A percentile compares a stretch with the other conserved stretches of the same genome.
phyloP scores from a whole-genome alignment of 306 rosid species.

The Castanopsis chinensis region DNA sequence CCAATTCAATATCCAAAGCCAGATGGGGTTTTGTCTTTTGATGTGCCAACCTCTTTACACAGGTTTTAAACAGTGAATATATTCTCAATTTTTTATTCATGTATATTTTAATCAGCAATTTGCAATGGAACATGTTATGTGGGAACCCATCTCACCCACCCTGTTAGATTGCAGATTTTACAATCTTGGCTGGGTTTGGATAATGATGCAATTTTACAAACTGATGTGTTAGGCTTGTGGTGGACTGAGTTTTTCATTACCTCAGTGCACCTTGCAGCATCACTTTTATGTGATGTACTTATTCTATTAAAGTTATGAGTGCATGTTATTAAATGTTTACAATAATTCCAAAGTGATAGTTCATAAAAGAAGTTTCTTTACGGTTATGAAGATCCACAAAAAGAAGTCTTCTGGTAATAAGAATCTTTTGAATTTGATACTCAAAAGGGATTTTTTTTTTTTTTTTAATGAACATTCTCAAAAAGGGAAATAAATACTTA shows the following conservation, averaged over 20 bases:
- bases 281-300: too few species aligned
- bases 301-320: too few species aligned
- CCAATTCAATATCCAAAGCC: constrained; percentile 88
- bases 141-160: neutral
- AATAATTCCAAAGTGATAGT: too few species aligned
- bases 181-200: neutral
- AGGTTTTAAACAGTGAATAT: constrained; percentile 49
- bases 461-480: too few species aligned
- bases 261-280: neutral
- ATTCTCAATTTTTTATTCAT: constrained; percentile 11
- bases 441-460: too few species aligned
- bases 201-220: neutral
- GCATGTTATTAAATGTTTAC: too few species aligned
- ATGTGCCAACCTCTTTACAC: constrained; percentile 88
- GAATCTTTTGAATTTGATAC: too few species aligned
- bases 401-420: too few species aligned
- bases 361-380: too few species aligned
- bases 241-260: neutral
- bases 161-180: neutral
- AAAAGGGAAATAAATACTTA: too few species aligned
- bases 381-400: too few species aligned
- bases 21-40: constrained; percentile 79
- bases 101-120: neutral
- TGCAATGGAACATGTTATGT: neutral
- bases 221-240: neutral